phyloP scores from a whole-genome alignment of 305 asterid species.

The Fraxinus floribunda region DNA sequence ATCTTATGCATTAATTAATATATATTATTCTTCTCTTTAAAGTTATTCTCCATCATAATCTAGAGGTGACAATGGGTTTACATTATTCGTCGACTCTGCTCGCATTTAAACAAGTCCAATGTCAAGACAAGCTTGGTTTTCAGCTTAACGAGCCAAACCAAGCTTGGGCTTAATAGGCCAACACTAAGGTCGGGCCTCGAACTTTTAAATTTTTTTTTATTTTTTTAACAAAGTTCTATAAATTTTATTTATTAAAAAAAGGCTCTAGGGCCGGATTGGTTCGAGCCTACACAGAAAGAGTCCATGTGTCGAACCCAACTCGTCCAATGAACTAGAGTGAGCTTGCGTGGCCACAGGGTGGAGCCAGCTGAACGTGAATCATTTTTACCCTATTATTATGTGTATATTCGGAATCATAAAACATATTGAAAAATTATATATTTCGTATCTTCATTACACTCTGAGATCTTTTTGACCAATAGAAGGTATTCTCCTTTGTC shows the following conservation, averaged over 20 bases:
- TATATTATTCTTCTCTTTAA: neutral
- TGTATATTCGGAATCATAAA: neutral
- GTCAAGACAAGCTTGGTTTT: neutral
- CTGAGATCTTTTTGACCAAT: neutral
- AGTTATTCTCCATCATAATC: neutral
- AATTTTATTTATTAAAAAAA: neutral
- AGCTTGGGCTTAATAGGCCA: neutral
- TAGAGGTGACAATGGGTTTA: neutral
- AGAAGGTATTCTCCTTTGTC: neutral
- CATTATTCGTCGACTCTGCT: neutral
- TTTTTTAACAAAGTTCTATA: neutral
- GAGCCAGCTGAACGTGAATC: neutral
- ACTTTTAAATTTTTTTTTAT: neutral
- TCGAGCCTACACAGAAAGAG: neutral
- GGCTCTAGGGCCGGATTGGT: neutral
- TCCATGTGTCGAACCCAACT: neutral
- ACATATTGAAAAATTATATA: neutral
- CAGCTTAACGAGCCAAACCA: neutral
- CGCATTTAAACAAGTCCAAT: neutral
- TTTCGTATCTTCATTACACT: neutral
- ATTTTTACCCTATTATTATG: neutral
- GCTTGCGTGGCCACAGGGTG: neutral
- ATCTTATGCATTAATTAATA: neutral
- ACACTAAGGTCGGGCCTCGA: neutral
- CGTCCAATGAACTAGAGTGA: neutral